Conservation (phyloP, 2,329 filamentous ascomycete genomes). For the Penicillium sp. region DNA sequence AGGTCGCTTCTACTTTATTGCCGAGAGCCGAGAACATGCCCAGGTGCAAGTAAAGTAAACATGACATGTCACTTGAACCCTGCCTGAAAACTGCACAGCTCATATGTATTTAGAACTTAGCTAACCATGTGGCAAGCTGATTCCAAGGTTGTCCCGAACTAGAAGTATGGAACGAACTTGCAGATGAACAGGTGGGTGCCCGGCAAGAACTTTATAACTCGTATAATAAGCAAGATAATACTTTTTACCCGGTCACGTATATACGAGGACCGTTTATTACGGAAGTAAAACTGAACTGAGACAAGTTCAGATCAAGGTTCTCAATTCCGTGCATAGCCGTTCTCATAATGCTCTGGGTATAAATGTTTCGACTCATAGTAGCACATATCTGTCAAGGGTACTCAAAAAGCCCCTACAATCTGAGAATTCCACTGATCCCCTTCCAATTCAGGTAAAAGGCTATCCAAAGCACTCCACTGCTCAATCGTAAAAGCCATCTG, state of each 20-base stretch:
- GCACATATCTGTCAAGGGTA: not conserved
- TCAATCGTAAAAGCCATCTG: slow-evolving; percentile 5
- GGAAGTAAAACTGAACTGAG: not conserved
- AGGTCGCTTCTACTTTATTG: not conserved
- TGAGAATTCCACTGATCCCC: not conserved
- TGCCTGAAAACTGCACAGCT: not conserved
- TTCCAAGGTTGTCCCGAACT: too few relatives aligned
- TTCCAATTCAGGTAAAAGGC: not conserved
- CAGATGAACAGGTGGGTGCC: not conserved
- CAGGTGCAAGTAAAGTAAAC: too few relatives aligned
- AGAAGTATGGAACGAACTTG: not conserved
- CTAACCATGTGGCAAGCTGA: not conserved
- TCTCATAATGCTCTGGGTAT: not conserved
- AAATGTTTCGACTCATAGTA: not conserved
- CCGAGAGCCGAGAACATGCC: not conserved
- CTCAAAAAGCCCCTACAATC: not conserved
- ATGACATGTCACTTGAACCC: not conserved
- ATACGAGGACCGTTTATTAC: not conserved
- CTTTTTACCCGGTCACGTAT: not conserved
- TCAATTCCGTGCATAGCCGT: not conserved
- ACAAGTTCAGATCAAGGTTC: too few relatives aligned
- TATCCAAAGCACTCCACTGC: slow-evolving; percentile 1
- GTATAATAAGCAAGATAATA: not conserved
- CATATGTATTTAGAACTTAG: not conserved
- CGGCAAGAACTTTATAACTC: not conserved